Base-by-base conservation (phyloP, 371 early-diverging fungal genomes). In the Apophysomyces sp. region DNA sequence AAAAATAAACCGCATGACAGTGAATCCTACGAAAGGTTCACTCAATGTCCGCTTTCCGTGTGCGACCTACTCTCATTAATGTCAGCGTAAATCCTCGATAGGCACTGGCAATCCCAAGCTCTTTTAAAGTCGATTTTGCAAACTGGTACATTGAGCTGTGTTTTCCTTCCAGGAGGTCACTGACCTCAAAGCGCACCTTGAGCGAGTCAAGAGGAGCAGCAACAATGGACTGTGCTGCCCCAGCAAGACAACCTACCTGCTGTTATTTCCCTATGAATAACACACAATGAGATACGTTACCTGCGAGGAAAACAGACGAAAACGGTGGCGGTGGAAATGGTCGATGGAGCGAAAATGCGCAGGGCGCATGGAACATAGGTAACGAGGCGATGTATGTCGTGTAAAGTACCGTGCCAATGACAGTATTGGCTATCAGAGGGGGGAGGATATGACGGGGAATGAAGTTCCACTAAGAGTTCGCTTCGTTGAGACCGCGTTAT, bases 121-220 rank as follows among this genome's bases (percentile, higher is more conserved):
- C 88, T 57, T 83, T 82, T 15, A 89, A 63, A 6, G 89, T 88
- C 0, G 78, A 74, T 37, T 75, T 78, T 16, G 89, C 90, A 76
- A 86, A 92, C 12, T 72, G 73, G 53, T 85, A 82, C 84, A 90
- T 86, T 51, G 86, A 89, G 51, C 72, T 76, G 63, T 90, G 90
- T 54, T 86, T 89, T 16, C 92, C 92, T 59, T 85, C 89, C 37
- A 89, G 63, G 60, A 92, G 60, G 63, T 92, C 90, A 58, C 85
- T 83, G 0, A 89, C 89, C 65, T 91, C 89, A 55, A 91, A 91
- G 18, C 91, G 80, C 28, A 89, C 83, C 55, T 89, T 87, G 15
- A 92, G 68, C 6, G 89, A 88, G 65, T 92, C 92, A 27, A 91
- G 67, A 2, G 92, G 92, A 2, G 90, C 85, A 1, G 92, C 92